These are phyloP conservation scores for Prunus persica DNA, from an alignment of 306 rosid species.

Conservation along the genomic window DNA sequence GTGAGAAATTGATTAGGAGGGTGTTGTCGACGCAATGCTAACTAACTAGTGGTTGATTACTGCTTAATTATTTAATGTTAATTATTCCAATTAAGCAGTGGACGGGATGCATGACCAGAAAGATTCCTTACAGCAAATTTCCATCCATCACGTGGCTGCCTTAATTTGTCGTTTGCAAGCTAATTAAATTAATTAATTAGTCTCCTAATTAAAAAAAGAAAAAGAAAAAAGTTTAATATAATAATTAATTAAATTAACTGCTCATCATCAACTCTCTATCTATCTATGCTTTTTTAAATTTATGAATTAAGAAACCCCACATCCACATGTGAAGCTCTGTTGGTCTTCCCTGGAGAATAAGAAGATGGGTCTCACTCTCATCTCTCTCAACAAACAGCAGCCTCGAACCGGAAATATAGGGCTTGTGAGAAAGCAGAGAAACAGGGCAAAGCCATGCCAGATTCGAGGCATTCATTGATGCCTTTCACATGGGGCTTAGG, in stretches of 20 bases:
- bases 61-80: neutral
- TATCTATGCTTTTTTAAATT: neutral
- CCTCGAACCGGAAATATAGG: conserved; percentile 34
- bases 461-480: conserved; percentile 35
- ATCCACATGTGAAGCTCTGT: conserved; percentile 24
- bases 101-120: conserved; percentile 25
- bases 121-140: conserved; percentile 35
- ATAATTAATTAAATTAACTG: neutral
- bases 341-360: conserved; percentile 28
- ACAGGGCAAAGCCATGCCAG: conserved; percentile 11
- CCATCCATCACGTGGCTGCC: conserved; percentile 31
- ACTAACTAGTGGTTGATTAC: neutral
- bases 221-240: neutral
- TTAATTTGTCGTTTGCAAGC: conserved; percentile 38
- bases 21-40: neutral
- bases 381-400: neutral
- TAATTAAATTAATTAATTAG: neutral
- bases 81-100: conserved; percentile 1
- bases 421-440: conserved; percentile 1
- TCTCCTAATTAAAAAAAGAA: neutral
- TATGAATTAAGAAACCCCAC: conserved; percentile 18
- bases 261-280: conserved; percentile 2
- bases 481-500: conserved; percentile 40
- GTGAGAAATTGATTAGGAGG: neutral
- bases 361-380: conserved; percentile 1